These are phyloP conservation scores for Solanum stenotomum DNA, from an alignment of 257 asterid genomes.

Conservation along the genomic window DNA sequence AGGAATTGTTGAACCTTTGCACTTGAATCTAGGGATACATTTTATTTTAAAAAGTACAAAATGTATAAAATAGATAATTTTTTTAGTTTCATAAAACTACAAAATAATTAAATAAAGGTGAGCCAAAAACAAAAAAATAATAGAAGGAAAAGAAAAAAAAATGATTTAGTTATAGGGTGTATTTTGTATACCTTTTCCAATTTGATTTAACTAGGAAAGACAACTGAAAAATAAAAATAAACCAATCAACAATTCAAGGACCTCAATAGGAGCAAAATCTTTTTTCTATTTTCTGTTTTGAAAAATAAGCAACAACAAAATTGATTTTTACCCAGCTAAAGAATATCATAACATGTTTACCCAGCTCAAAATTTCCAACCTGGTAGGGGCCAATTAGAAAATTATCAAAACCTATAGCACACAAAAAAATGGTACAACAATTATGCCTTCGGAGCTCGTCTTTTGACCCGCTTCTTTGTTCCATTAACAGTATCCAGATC, in stretches of 20 bases:
- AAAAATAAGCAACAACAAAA: not conserved
- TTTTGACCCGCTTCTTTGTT: not conserved
- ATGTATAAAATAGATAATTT: not conserved
- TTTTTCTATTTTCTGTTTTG: not conserved
- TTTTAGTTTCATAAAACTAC: not conserved
- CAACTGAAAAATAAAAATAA: not conserved
- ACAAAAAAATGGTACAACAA: not conserved
- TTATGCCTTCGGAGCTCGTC: not conserved
- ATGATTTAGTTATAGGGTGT: not conserved
- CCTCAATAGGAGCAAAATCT: not conserved
- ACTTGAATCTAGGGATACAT: not conserved
- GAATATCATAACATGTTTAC: not conserved
- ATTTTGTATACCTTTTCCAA: not conserved
- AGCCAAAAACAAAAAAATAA: not conserved
- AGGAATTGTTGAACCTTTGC: not conserved
- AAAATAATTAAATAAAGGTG: too few species aligned
- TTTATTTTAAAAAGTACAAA: not conserved
- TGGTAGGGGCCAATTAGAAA: not conserved
- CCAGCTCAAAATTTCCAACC: not conserved
- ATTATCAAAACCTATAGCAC: not conserved
- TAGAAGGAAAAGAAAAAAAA: not conserved
- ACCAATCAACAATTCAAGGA: not conserved
- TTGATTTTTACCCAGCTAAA: not conserved
- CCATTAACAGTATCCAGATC: not conserved
- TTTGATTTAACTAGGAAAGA: not conserved